Base-by-base conservation (phyloP, 2,329 filamentous ascomycete genomes). In the Amesomyces nigricolor region DNA sequence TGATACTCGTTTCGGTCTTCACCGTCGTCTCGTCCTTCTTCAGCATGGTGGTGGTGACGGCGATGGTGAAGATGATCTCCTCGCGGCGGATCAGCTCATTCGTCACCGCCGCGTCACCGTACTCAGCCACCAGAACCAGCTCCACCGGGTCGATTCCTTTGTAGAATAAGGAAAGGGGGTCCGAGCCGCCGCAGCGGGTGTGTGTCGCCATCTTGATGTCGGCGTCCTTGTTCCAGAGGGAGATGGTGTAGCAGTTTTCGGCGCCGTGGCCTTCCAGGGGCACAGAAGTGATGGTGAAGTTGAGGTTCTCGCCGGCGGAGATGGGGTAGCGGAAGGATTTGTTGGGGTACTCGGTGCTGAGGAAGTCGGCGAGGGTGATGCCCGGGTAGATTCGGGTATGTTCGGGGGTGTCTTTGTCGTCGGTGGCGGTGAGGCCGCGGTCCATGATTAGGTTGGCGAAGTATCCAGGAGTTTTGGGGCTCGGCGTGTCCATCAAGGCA, bases 361-460 rank as follows among this genome's bases (percentile, higher is more conserved):
- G 40, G 8, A 58, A 46, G 17, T 54, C 56, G 10, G 51, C 56
- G 11, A 58, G 30, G 39, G 48, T 46, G 7, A 61, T 58, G 8
- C 58, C 60, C 5, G 60, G 42, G 51, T 54, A 58, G 8, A 61
- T 5, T 14, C 50, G 50, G 2, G 51, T 60, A 19, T 51, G 26
- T 13, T 55, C 47, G 13, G 37, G 38, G 13, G 47, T 19, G 26
- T 54, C 54, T 5, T 56, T 50, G 16, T 61, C 60, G 32, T 61
- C 59, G 4, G 60, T 61, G 6, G 51, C 53, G 9, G 55, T 54
- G 13, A 61, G 51, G 29, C 60, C 60, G 26, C 53, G 55, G 30
- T 58, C 51, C 40, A 54, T 61, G 51, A 61, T 42, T 19, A 58
- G 19, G 40, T 57, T 53, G 17, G 59, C 53, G 11, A 58, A 61